These are phyloP conservation scores for Boletus rubroflammeus DNA, from an alignment of 768 basidiomycete genomes.

Conservation along the genomic window DNA sequence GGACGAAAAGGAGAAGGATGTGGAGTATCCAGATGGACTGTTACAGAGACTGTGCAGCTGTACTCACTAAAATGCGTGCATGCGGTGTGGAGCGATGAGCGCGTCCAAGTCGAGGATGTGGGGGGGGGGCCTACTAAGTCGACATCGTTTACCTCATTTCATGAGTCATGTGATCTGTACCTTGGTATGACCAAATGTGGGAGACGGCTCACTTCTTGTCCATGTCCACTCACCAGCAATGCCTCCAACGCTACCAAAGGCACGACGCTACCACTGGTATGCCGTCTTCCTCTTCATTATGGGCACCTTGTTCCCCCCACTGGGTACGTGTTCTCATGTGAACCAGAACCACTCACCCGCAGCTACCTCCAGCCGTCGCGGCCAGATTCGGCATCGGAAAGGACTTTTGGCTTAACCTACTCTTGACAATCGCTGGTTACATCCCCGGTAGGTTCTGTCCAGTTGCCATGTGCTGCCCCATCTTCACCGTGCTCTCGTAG, in stretches of 20 bases:
- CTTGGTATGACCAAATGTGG: slow-evolving; percentile 7
- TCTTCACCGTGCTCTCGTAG: slow-evolving; percentile 34
- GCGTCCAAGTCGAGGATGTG: slow-evolving; percentile 18
- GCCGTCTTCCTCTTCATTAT: slow-evolving; percentile 77
- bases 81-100: slow-evolving; percentile 21
- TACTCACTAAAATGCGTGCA: slow-evolving; percentile 20
- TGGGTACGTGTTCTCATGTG: slow-evolving; percentile 51
- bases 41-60: too few species aligned
- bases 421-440: slow-evolving; percentile 89
- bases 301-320: slow-evolving; percentile 87
- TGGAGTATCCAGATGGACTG: background rate
- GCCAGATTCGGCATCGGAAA: slow-evolving; percentile 87
- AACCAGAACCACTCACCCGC: background rate
- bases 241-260: slow-evolving; percentile 52
- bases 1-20: background rate
- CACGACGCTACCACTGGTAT: slow-evolving; percentile 74
- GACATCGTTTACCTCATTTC: slow-evolving; percentile 27
- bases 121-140: background rate
- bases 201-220: background rate
- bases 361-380: slow-evolving; percentile 71
- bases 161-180: slow-evolving; percentile 23
- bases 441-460: slow-evolving; percentile 59
- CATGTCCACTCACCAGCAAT: slow-evolving; percentile 15
- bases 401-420: slow-evolving; percentile 88
- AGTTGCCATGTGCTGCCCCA: background rate